Conservation (phyloP, 352 stramenopile genomes). For the Phytophthora tentaculata region DNA sequence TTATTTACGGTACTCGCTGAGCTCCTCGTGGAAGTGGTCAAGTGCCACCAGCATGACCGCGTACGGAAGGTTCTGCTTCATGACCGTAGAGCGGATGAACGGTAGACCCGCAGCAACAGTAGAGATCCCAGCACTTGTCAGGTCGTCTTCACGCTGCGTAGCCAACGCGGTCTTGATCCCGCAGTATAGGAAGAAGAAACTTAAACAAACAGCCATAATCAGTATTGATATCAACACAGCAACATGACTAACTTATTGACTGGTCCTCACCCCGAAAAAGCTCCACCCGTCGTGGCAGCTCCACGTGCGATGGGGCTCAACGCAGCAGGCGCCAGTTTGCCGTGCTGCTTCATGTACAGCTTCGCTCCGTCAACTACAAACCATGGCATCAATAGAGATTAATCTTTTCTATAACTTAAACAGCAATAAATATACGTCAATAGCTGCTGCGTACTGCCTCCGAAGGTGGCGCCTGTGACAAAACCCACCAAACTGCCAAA, state of each 20-base stretch:
- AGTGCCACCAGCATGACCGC: conserved; percentile 78
- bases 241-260: background rate
- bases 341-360: conserved; percentile 64
- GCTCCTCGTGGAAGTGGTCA: conserved; percentile 84
- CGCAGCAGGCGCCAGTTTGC: conserved; percentile 49
- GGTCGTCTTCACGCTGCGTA: conserved; percentile 64
- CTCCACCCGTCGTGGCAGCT: conserved; percentile 61
- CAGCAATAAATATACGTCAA: background rate
- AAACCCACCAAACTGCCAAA: conserved; percentile 84
- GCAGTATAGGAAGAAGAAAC: conserved; percentile 83
- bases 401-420: conserved; percentile 8
- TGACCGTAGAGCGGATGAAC: conserved; percentile 65
- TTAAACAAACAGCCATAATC: too few relatives aligned
- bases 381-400: conserved; percentile 2
- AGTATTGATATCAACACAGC: background rate
- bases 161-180: conserved; percentile 76
- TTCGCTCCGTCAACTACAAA: conserved; percentile 70
- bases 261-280: conserved; percentile 57
- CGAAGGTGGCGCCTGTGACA: conserved; percentile 79
- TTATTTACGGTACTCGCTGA: conserved; percentile 64
- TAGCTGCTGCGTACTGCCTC: conserved; percentile 55
- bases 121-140: conserved; percentile 65
- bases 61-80: conserved; percentile 81
- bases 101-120: conserved; percentile 53
- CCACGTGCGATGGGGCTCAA: conserved; percentile 54